These are phyloP conservation scores for Boletus sensibilis DNA, from an alignment of 768 basidiomycete species.

Conservation along the genomic window DNA sequence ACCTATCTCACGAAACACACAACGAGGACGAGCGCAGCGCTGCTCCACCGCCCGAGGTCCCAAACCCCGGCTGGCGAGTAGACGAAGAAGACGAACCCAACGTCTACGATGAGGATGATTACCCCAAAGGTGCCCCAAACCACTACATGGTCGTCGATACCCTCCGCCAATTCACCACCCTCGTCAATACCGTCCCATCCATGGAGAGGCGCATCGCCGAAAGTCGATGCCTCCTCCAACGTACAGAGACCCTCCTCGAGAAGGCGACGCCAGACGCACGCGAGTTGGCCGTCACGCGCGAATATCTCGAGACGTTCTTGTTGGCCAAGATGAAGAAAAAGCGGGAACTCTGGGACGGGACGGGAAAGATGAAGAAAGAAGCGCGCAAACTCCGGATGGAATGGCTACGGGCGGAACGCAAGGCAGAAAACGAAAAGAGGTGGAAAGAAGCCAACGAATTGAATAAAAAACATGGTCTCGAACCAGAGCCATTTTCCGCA, in stretches of 20 bases:
- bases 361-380: conserved; percentile 22
- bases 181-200: conserved; percentile 21
- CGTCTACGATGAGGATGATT: background rate
- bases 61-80: background rate
- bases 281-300: conserved; percentile 22
- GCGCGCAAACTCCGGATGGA: conserved; percentile 25
- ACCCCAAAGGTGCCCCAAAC: conserved; percentile 17
- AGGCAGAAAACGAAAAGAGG: conserved; percentile 11
- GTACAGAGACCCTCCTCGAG: conserved; percentile 13
- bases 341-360: conserved; percentile 34
- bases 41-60: background rate
- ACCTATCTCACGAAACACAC: background rate
- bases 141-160: conserved; percentile 28
- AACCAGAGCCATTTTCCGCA: conserved; percentile 19
- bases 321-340: conserved; percentile 33
- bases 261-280: conserved; percentile 18
- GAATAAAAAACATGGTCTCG: conserved; percentile 5
- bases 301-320: conserved; percentile 25
- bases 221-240: conserved; percentile 16
- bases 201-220: conserved; percentile 24
- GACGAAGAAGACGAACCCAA: conserved; percentile 3
- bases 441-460: conserved; percentile 22
- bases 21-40: background rate
- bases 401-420: conserved; percentile 26
- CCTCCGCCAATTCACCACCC: conserved; percentile 28